A percentile compares a stretch with the other conserved stretches of the same genome.
phyloP scores from a whole-genome alignment of 2,329 filamentous ascomycete species.

The Exophiala mesophila region DNA sequence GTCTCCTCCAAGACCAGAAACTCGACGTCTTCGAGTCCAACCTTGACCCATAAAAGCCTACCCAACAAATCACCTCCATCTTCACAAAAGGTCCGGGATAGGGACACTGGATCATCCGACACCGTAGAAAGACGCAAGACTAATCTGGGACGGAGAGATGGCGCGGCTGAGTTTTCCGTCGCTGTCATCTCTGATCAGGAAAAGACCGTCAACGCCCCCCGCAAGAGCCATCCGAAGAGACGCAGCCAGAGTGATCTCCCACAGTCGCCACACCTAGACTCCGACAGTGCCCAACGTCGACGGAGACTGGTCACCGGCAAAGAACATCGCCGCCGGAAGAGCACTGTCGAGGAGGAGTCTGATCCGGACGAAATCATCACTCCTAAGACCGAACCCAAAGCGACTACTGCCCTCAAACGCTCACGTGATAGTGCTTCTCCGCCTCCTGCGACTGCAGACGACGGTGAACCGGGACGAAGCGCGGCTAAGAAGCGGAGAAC shows the following conservation, averaged over 20 bases:
- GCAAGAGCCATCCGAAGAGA: conserved; percentile 20
- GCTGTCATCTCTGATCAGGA: conserved; percentile 28
- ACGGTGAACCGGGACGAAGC: conserved; percentile 23
- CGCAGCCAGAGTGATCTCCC: conserved; percentile 27
- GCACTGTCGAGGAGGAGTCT: conserved; percentile 28
- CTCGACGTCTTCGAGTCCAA: conserved; percentile 20
- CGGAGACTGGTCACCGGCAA: conserved; percentile 27
- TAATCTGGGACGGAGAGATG: conserved; percentile 8
- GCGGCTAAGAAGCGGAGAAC: conserved; percentile 41
- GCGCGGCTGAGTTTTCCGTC: conserved; percentile 18
- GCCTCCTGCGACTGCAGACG: conserved; percentile 22
- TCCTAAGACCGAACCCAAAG: conserved; percentile 14
- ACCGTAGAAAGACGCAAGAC: conserved; percentile 13
- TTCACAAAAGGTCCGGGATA: conserved; percentile 14
- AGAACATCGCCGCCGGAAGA: conserved; percentile 24
- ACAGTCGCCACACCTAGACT: conserved; percentile 14
- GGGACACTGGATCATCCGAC: conserved; percentile 9
- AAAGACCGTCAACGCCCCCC: conserved; percentile 13
- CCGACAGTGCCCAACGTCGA: conserved; percentile 22
- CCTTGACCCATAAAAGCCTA: conserved; percentile 21
- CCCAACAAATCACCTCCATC: conserved; percentile 18
- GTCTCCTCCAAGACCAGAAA: conserved; percentile 25
- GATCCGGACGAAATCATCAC: conserved; percentile 15
- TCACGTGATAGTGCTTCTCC: conserved; percentile 40
- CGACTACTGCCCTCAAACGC: conserved; percentile 34